Conservation (phyloP, 441 rosid genomes). For the Omphalea diandra region DNA sequence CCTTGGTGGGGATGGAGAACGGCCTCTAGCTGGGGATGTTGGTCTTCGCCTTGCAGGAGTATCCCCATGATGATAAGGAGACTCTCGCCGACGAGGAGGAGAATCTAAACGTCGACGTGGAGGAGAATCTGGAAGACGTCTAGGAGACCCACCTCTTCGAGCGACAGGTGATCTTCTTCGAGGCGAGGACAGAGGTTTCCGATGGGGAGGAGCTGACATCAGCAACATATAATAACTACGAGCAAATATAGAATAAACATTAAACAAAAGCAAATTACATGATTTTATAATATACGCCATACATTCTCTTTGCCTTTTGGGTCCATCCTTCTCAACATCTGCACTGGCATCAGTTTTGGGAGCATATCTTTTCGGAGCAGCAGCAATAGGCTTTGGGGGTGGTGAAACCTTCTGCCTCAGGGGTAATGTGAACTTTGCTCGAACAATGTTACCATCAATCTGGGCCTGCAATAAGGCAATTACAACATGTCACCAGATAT, state of each 20-base stretch:
- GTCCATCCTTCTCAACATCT: conserved; percentile 78
- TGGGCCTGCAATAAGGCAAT: conserved; percentile 60
- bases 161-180: conserved; percentile 67
- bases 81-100: conserved; percentile 65
- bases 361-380: conserved; percentile 64
- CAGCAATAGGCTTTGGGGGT: conserved; percentile 53
- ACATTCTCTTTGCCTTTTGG: conserved; percentile 70
- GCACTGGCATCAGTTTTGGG: conserved; percentile 51
- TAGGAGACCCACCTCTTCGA: conserved; percentile 84
- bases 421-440: conserved; percentile 75
- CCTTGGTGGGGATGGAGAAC: conserved; percentile 83
- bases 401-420: conserved; percentile 75
- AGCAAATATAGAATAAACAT: conserved; percentile 10
- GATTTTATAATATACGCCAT: conserved; percentile 21
- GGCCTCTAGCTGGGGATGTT: conserved; percentile 78
- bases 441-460: conserved; percentile 92
- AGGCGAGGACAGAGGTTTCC: conserved; percentile 64
- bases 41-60: conserved; percentile 89
- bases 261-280: conserved; percentile 13
- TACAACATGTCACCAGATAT: conserved; percentile 20
- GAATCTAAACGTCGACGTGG: conserved; percentile 56
- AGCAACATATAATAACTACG: conserved; percentile 14
- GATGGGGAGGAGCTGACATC: conserved; percentile 64
- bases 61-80: conserved; percentile 83
- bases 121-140: conserved; percentile 54